These are phyloP conservation scores for Phyllosticta citrichinensis DNA, from an alignment of 2,329 filamentous ascomycete genomes.

Conservation along the genomic window DNA sequence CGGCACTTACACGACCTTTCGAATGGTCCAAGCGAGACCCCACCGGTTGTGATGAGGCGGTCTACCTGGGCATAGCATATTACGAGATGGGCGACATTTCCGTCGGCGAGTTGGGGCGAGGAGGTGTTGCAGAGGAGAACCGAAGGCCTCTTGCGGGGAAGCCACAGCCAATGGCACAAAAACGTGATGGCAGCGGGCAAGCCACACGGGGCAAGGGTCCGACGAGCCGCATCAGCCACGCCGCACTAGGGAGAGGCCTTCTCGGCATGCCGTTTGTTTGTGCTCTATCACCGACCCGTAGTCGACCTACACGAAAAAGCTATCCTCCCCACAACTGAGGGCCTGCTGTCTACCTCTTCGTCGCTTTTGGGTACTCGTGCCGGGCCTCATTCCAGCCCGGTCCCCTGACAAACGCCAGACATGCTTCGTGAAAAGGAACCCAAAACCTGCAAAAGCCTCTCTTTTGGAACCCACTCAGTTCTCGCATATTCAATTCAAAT, in stretches of 20 bases:
- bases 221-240: too few species aligned
- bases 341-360: background rate
- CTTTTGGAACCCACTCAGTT: background rate
- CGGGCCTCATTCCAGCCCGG: background rate
- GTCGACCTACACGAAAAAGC: too few species aligned
- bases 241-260: too few species aligned
- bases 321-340: background rate
- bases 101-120: background rate
- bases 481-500: background rate
- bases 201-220: constrained; percentile 1
- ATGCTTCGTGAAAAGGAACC: constrained; percentile 11
- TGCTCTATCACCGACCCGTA: too few species aligned
- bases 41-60: background rate
- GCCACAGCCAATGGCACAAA: constrained; percentile 1
- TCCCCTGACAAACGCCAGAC: constrained; percentile 10
- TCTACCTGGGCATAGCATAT: background rate
- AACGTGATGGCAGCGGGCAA: constrained; percentile 3
- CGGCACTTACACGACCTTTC: constrained; percentile 3
- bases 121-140: background rate
- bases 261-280: background rate
- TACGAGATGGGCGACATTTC: constrained; percentile 3
- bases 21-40: constrained; percentile 1
- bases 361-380: background rate
- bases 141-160: background rate
- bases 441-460: constrained; percentile 8